Evolutionary conservation across 1,139 yeast genomes (phyloP), one percentile per base, ranked within the genome.

Genomic region (Lodderomyces margitis): DNA sequence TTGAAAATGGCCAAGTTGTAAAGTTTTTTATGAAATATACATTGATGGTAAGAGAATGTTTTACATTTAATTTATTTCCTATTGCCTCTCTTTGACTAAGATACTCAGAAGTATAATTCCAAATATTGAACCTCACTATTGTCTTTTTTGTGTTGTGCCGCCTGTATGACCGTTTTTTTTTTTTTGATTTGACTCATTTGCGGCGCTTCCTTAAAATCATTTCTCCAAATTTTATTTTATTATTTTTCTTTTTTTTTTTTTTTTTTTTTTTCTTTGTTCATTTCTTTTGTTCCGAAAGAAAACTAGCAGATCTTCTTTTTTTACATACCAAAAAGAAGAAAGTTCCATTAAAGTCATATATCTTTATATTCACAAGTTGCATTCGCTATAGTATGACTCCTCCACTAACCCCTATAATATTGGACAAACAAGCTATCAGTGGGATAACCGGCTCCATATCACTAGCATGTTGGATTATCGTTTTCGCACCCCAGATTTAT

Each of bases 401-500:
- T 36, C 81, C 81, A 31, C 83, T 84, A 37, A 83, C 84, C 23
- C 87, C 88, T 10, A 78, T 83, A 24, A 72, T 76, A 28, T 66
- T 86, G 44, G 87, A 83, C 53, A 81, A 88, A n/a, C 80, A 81
- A 52, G 87, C 87, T 9, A 80, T 88, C 31, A 84, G 94, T 57
- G 96, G 95, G 4, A 85, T 88, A 46, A 79, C 92, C 17, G 96
- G 96, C 54, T 85, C 95, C 19, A 87, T 92, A 37, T 91, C 98
- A 14, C 78, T 92, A 35, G 96, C 97, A 15, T 92, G 98, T 61
- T 92, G 98, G 98, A 85, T 92, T 48, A 89, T 92, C 41, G 98
- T 92, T 19, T 92, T 92, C 70, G 95, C 96, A 32, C 98, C 98
- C 12, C 98, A 92, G 59, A 84, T 92, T 36, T 91, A 88, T 61